Evolutionary conservation across 2,329 filamentous ascomycete genomes (phyloP).

Genomic region (Ceratocystis lukuohia): DNA sequence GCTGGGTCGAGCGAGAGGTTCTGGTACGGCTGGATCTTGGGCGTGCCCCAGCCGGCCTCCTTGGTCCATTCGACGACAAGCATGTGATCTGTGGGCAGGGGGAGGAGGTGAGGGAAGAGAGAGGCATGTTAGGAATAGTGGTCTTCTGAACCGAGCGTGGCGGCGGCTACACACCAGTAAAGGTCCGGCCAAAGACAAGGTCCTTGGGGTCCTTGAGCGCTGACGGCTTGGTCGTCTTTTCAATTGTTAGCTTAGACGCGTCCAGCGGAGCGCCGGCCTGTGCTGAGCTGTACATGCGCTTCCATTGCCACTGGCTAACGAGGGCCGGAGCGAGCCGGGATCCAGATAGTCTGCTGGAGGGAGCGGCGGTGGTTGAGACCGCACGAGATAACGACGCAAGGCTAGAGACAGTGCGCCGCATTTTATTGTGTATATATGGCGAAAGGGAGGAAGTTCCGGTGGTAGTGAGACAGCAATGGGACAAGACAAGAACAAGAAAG

Average conservation of each 20-base stretch:
- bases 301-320: slow-evolving; percentile 11
- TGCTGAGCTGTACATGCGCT: slow-evolving; percentile 25
- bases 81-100: slow-evolving; percentile 69
- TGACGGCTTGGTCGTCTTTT: slow-evolving; percentile 64
- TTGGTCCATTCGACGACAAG: slow-evolving; percentile 87
- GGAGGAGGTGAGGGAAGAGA: background rate
- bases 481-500: background rate
- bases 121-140: slow-evolving; percentile 5
- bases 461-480: background rate
- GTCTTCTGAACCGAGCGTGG: background rate
- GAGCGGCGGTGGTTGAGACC: slow-evolving; percentile 4
- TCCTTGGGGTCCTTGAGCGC: slow-evolving; percentile 59
- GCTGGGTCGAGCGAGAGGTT: slow-evolving; percentile 94
- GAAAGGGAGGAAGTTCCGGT: background rate
- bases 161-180: slow-evolving; percentile 53
- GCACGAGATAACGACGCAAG: slow-evolving; percentile 12
- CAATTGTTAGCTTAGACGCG: slow-evolving; percentile 59
- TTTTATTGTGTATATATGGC: background rate
- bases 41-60: slow-evolving; percentile 65
- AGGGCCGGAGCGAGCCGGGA: background rate
- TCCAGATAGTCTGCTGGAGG: background rate
- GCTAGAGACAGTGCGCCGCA: slow-evolving; percentile 17
- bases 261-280: slow-evolving; percentile 54
- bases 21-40: slow-evolving; percentile 83
- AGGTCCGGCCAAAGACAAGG: slow-evolving; percentile 78